These are phyloP conservation scores for Pythium periplocum DNA, from an alignment of 352 stramenopile species.

Conservation along the genomic window DNA sequence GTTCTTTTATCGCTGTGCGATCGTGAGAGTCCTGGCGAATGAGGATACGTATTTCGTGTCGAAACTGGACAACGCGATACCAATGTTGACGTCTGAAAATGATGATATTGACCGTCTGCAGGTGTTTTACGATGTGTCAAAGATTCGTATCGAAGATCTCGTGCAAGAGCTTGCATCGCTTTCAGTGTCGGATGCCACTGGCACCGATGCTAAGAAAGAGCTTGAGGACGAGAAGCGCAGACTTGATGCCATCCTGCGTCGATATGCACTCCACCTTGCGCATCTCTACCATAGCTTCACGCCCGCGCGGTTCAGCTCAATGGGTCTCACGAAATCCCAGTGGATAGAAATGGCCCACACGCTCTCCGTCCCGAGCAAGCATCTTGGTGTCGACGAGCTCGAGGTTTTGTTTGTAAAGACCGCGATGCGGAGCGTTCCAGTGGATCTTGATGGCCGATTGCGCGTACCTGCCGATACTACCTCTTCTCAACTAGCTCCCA, in stretches of 20 bases:
- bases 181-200: too few species aligned
- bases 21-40: slow-evolving; percentile 13
- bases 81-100: too few species aligned
- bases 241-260: slow-evolving; percentile 30
- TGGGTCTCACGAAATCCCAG: slow-evolving; percentile 13
- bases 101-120: not conserved
- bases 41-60: slow-evolving; percentile 3
- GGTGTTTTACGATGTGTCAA: slow-evolving; percentile 16
- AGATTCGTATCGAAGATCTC: too few species aligned
- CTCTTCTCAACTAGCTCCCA: too few species aligned
- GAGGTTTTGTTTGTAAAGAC: too few species aligned
- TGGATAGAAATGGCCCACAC: slow-evolving; percentile 33
- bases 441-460: too few species aligned
- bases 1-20: slow-evolving; percentile 33
- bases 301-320: slow-evolving; percentile 11
- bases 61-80: not conserved
- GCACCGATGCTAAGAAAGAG: slow-evolving; percentile 10
- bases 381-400: too few species aligned
- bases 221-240: slow-evolving; percentile 11
- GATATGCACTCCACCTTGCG: slow-evolving; percentile 32
- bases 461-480: too few species aligned
- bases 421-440: too few species aligned
- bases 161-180: too few species aligned
- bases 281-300: slow-evolving; percentile 43
- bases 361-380: not conserved